Percentiles rank a stretch among this genome's conserved stretches.
Evolutionary conservation across 768 basidiomycete species (phyloP).

Genomic region (Amanita molliuscula): DNA sequence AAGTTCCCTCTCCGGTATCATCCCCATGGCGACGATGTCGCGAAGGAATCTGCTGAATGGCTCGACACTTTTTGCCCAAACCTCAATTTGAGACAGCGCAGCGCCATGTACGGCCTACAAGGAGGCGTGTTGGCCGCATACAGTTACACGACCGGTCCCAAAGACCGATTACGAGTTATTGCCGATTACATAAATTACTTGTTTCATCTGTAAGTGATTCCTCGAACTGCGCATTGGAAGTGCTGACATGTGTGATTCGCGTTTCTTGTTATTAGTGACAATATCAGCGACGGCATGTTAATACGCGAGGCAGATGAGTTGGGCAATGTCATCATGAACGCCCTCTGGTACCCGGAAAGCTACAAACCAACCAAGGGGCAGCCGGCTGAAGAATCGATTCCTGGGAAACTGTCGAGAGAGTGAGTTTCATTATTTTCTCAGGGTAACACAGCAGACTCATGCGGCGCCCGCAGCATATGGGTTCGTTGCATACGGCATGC

Average conservation of each 20-base stretch:
- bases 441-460: conserved; percentile 1
- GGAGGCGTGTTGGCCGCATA: conserved; percentile 58
- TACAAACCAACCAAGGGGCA: conserved; percentile 41
- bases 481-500: conserved; percentile 48
- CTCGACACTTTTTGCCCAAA: conserved; percentile 36
- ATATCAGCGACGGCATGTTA: conserved; percentile 75
- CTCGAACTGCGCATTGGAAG: conserved; percentile 7
- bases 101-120: conserved; percentile 46
- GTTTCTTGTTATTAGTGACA: conserved; percentile 32
- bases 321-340: conserved; percentile 61
- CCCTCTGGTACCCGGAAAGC: conserved; percentile 43
- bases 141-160: conserved; percentile 49
- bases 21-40: conserved; percentile 33
- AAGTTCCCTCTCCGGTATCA: conserved; percentile 34
- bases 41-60: conserved; percentile 38
- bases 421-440: conserved; percentile 23
- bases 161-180: conserved; percentile 50
- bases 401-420: conserved; percentile 63
- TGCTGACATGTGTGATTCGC: conserved; percentile 8
- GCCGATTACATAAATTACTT: conserved; percentile 61
- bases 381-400: conserved; percentile 32
- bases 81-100: conserved; percentile 31
- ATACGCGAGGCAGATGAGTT: conserved; percentile 46
- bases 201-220: conserved; percentile 36
- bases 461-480: conserved; percentile 44